Evolutionary conservation across 768 basidiomycete genomes (phyloP).

Genomic region (Russula abietina): DNA sequence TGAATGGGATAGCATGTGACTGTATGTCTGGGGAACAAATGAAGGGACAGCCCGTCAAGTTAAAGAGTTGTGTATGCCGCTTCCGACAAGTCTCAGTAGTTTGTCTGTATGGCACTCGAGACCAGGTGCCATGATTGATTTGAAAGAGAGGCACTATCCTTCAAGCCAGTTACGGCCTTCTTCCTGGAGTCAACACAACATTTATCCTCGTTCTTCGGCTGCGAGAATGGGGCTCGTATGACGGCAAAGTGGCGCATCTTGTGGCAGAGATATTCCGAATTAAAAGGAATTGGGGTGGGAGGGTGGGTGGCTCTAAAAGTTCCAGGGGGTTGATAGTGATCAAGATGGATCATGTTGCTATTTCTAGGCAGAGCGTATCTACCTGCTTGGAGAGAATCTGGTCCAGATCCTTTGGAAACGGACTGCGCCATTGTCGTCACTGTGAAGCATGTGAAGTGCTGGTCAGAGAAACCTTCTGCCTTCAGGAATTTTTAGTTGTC

Average conservation of each 20-base stretch:
- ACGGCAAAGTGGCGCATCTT: constrained; percentile 2
- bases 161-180: not conserved
- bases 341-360: not conserved
- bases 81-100: not conserved
- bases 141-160: not conserved
- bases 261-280: not conserved
- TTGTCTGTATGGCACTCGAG: too few species aligned
- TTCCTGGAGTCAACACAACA: not conserved
- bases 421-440: not conserved
- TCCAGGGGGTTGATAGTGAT: not conserved
- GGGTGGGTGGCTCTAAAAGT: too few species aligned
- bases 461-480: not conserved
- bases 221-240: not conserved
- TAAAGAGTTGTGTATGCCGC: not conserved
- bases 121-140: not conserved
- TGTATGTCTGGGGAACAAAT: not conserved
- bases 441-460: not conserved
- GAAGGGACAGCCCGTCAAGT: not conserved
- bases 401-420: too few species aligned
- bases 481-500: not conserved
- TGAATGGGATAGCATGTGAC: not conserved
- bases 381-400: not conserved
- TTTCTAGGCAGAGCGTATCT: not conserved
- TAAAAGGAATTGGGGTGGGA: not conserved
- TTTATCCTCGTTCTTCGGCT: not conserved